Evolutionary conservation across 73 alveolate species (phyloP), one percentile per base, ranked within the genome.

Genomic region (Paraurostyla sp.): DNA sequence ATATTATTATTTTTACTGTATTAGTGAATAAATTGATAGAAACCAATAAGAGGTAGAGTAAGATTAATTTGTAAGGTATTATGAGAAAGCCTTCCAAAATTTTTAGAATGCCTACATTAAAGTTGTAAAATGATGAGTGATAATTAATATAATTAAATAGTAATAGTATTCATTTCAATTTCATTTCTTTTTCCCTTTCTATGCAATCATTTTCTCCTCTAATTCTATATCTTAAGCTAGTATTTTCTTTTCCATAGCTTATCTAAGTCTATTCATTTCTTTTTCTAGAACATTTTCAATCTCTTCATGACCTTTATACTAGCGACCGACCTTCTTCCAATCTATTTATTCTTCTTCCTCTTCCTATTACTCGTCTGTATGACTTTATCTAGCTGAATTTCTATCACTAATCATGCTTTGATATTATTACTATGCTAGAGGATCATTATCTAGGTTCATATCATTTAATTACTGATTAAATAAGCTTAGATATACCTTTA

Each of bases 221-320:
- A 85, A 56, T 63, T 68, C 93, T 0, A 40, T 40, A 52, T 86
- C 90, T 36, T 88, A 43, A 23, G 50, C 58, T 20, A 38, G 40
- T 1, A 88, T 88, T 54, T 76, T 76, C 76, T 27, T 88, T 6
- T 88, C 89, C 87, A 88, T 57, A 0, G 80, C 87, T 22, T 3
- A 32, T 45, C 52, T 48, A n/a, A 88, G 86, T n/a, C 94, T 35
- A 33, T 41, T 62, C 76, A 88, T 59, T 59, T 88, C 94, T 11
- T 81, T 75, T 30, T 45, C 85, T 0, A 88, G 25, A 13, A 88
- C 87, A 18, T n/a, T n/a, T 51, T 76, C 90, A 41, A 88, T 48
- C 18, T 22, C 46, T 30, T 57, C 68, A 13, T 76, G 71, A 15
- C 46, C 87, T 58, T 50, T 76, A 25, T 88, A 51, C 0, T 9